Percentiles rank a stretch among this genome's conserved stretches.
phyloP scores from a whole-genome alignment of 768 basidiomycete genomes.

The Termitomyces sp. region DNA sequence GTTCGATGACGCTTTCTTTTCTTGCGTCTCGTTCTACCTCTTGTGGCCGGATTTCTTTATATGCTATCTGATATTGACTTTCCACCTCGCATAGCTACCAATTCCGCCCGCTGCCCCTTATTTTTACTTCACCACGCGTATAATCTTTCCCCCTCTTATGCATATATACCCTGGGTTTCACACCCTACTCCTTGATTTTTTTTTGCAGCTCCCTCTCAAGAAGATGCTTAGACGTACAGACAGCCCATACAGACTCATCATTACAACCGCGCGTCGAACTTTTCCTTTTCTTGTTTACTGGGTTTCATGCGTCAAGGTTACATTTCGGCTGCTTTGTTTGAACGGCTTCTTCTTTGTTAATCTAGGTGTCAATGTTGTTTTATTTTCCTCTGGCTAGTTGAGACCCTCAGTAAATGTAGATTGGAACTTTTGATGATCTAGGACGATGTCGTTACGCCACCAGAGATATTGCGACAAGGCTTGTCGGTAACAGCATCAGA shows the following conservation, averaged over 20 bases:
- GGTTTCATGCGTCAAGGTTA: not conserved
- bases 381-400: not conserved
- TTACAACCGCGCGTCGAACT: not conserved
- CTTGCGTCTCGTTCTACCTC: not conserved
- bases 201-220: not conserved
- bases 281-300: not conserved
- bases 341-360: not conserved
- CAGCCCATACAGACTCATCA: not conserved
- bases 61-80: not conserved
- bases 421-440: not conserved
- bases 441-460: not conserved
- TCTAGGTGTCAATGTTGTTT: not conserved
- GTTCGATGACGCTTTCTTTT: not conserved
- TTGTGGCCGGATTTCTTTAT: not conserved
- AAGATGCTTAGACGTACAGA: slow-evolving; percentile 3
- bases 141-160: slow-evolving; percentile 6
- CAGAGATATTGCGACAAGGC: too few relatives aligned
- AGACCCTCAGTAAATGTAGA: not conserved
- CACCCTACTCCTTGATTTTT: slow-evolving; percentile 1
- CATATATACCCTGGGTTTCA: slow-evolving; percentile 7
- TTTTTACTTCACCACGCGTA: slow-evolving; percentile 4
- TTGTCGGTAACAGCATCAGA: too few relatives aligned
- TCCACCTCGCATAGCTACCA: not conserved
- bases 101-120: not conserved
- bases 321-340: not conserved